Evolutionary conservation across 1,139 yeast genomes (phyloP).

Genomic region (Kodamaea arcana): DNA sequence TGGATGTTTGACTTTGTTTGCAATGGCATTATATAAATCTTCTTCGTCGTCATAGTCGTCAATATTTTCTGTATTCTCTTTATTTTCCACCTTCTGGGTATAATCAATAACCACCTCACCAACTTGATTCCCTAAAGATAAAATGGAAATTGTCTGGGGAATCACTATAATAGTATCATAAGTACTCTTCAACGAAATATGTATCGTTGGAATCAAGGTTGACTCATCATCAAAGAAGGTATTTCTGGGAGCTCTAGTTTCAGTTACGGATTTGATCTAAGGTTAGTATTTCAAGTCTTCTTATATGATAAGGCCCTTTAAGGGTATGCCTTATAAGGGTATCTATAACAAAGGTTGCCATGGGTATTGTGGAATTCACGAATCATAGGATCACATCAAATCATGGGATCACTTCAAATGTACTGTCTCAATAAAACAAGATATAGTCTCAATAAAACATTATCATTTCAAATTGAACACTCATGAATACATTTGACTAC

Average conservation of each 20-base stretch:
- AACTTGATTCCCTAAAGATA: conserved; percentile 13
- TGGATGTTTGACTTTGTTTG: conserved; percentile 21
- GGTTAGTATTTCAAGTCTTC: too few species aligned
- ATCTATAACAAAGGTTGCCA: too few species aligned
- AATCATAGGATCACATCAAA: too few species aligned
- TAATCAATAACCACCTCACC: conserved; percentile 25
- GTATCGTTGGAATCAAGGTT: conserved; percentile 16
- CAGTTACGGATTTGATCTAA: conserved; percentile 56
- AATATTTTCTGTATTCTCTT: conserved; percentile 9
- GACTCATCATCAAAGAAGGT: conserved; percentile 42
- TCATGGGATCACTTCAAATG: too few species aligned
- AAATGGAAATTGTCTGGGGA: conserved; percentile 27
- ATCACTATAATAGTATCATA: conserved; percentile 19
- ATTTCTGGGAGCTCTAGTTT: conserved; percentile 52
- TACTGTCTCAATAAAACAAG: too few species aligned
- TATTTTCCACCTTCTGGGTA: conserved; percentile 7
- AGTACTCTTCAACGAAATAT: conserved; percentile 4
- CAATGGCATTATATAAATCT: conserved; percentile 44
- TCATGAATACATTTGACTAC: too few species aligned
- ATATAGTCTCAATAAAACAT: too few species aligned
- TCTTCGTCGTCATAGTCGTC: conserved; percentile 53
- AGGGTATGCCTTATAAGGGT: too few species aligned
- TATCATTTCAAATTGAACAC: too few species aligned
- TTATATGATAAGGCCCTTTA: too few species aligned
- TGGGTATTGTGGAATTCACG: too few species aligned